These are phyloP conservation scores for Vinca minor DNA, from an alignment of 257 asterid species.

Conservation along the genomic window DNA sequence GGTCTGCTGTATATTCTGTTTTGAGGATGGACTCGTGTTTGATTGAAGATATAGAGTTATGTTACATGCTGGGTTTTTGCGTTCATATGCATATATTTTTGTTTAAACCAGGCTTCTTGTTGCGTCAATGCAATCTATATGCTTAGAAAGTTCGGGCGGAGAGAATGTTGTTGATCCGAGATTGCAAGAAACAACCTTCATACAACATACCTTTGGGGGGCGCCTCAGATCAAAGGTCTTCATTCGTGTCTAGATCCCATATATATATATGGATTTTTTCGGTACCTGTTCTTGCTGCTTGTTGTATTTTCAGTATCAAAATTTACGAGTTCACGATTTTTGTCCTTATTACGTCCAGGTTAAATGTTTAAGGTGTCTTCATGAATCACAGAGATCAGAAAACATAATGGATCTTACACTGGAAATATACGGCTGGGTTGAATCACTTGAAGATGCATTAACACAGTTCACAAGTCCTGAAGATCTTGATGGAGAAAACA, in stretches of 20 bases:
- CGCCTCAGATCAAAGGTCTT: conserved; percentile 75
- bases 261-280: background rate
- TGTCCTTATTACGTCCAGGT: conserved; percentile 39
- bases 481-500: conserved; percentile 86
- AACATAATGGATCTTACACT: conserved; percentile 79
- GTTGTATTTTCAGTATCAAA: background rate
- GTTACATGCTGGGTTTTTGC: background rate
- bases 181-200: conserved; percentile 77
- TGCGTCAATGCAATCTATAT: conserved; percentile 87
- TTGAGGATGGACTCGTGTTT: background rate
- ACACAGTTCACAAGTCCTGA: conserved; percentile 76
- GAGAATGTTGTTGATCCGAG: conserved; percentile 57
- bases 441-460: conserved; percentile 73
- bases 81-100: background rate
- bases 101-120: conserved; percentile 53
- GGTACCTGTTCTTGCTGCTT: background rate
- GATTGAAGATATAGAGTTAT: background rate
- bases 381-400: conserved; percentile 63
- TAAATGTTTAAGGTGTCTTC: conserved; percentile 65
- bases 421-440: conserved; percentile 77
- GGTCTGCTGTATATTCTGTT: conserved; percentile 26
- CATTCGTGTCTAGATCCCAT: background rate
- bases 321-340: conserved; percentile 4
- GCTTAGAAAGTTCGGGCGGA: conserved; percentile 72
- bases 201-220: conserved; percentile 77